phyloP scores from a whole-genome alignment of 129 eudicot genomes.

The Flaveria trinervia region DNA sequence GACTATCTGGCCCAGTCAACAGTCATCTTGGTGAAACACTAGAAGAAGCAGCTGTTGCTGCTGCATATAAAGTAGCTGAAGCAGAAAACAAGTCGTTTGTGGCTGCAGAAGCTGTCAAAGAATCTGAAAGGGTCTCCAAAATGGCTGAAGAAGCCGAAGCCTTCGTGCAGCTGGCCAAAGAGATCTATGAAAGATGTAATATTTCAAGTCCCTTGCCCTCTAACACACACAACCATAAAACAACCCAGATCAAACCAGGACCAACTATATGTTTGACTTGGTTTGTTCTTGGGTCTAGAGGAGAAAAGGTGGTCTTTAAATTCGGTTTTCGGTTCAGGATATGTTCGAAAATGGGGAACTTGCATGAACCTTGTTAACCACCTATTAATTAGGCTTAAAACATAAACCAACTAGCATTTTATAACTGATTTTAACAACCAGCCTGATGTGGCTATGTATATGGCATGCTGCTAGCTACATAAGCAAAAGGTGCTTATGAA shows the following conservation, averaged over 20 bases:
- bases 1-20: constrained; percentile 35
- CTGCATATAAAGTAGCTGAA: constrained; percentile 68
- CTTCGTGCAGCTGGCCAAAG: constrained; percentile 49
- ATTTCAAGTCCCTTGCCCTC: background rate
- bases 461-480: too few relatives aligned
- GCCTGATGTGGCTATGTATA: too few relatives aligned
- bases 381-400: background rate
- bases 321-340: too few relatives aligned
- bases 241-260: background rate
- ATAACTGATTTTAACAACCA: too few relatives aligned
- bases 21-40: constrained; percentile 53
- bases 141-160: constrained; percentile 75
- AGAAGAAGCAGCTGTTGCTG: constrained; percentile 60
- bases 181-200: constrained; percentile 67
- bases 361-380: too few relatives aligned
- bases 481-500: too few relatives aligned
- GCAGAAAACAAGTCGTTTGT: constrained; percentile 76
- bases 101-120: constrained; percentile 80
- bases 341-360: too few relatives aligned
- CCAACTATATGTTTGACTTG: background rate
- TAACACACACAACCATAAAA: background rate
- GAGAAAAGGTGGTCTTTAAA: too few relatives aligned
- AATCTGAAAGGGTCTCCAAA: constrained; percentile 62
- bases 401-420: too few relatives aligned
- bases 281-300: background rate